Percentiles rank a stretch among this genome's conserved stretches.
Evolutionary conservation across 768 basidiomycete species (phyloP).

Genomic region (Fomitopsis pulvina): DNA sequence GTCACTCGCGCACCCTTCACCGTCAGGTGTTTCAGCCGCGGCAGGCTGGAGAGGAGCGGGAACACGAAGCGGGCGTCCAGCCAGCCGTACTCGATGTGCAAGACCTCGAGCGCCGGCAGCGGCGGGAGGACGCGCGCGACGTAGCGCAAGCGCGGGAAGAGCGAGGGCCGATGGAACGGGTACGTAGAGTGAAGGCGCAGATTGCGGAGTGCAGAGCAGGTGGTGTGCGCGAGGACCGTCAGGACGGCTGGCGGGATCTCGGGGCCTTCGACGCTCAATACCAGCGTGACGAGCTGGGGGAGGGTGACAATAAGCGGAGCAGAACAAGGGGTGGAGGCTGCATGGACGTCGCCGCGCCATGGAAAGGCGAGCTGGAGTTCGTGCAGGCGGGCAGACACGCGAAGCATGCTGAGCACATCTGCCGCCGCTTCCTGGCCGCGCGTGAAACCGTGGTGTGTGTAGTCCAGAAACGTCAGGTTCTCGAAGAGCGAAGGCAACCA

Average conservation of each 20-base stretch:
- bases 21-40: constrained; percentile 17
- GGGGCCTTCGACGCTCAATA: constrained; percentile 42
- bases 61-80: constrained; percentile 19
- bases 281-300: constrained; percentile 40
- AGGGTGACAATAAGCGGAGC: constrained; percentile 32
- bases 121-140: constrained; percentile 18
- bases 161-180: constrained; percentile 2
- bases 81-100: constrained; percentile 20
- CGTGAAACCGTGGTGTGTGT: constrained; percentile 67
- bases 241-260: constrained; percentile 60
- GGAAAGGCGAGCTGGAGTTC: constrained; percentile 55
- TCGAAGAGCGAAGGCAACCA: constrained; percentile 60
- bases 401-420: constrained; percentile 54
- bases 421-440: constrained; percentile 45
- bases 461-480: constrained; percentile 59
- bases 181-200: constrained; percentile 36
- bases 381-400: constrained; percentile 43
- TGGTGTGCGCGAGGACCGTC: constrained; percentile 43
- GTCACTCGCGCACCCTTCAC: constrained; percentile 17
- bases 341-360: constrained; percentile 15
- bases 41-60: constrained; percentile 16
- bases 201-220: constrained; percentile 39
- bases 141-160: constrained; percentile 16
- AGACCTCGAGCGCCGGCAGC: constrained; percentile 14
- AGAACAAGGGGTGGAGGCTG: constrained; percentile 16